phyloP scores from a whole-genome alignment of 345 rosid species.

The Eucalyptus leucophloia region DNA sequence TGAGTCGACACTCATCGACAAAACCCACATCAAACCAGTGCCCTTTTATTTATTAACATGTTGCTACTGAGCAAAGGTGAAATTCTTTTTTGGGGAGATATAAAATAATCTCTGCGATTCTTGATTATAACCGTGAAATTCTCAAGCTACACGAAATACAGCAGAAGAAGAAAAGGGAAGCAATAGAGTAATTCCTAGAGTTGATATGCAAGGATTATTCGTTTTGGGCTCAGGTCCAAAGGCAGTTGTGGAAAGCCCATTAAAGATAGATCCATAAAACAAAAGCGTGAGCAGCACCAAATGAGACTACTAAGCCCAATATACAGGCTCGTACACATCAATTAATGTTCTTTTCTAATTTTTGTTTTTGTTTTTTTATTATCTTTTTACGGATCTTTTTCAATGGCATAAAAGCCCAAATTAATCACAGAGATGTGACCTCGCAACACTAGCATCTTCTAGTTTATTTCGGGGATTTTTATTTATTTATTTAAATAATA shows the following conservation, averaged over 20 bases:
- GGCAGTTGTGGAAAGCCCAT: background rate
- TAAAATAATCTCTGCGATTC: background rate
- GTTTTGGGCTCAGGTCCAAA: background rate
- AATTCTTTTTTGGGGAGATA: background rate
- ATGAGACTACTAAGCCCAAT: background rate
- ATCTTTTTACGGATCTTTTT: background rate
- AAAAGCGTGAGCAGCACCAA: background rate
- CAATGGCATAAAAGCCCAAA: background rate
- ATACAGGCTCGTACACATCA: background rate
- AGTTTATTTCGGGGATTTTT: background rate
- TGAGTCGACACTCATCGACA: background rate
- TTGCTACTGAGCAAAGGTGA: background rate
- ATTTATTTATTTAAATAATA: background rate
- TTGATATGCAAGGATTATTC: background rate
- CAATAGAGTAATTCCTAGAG: background rate
- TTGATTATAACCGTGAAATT: background rate
- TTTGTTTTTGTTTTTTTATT: background rate
- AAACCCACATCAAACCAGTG: background rate
- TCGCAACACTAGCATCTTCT: background rate
- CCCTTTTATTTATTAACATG: background rate
- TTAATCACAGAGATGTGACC: background rate
- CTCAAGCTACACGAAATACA: background rate
- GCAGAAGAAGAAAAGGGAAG: background rate
- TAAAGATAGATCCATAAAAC: background rate
- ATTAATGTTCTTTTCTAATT: background rate